Evolutionary conservation across 768 basidiomycete genomes (phyloP), one percentile per base, ranked within the genome.

Genomic region (Pleurotus giganteus): DNA sequence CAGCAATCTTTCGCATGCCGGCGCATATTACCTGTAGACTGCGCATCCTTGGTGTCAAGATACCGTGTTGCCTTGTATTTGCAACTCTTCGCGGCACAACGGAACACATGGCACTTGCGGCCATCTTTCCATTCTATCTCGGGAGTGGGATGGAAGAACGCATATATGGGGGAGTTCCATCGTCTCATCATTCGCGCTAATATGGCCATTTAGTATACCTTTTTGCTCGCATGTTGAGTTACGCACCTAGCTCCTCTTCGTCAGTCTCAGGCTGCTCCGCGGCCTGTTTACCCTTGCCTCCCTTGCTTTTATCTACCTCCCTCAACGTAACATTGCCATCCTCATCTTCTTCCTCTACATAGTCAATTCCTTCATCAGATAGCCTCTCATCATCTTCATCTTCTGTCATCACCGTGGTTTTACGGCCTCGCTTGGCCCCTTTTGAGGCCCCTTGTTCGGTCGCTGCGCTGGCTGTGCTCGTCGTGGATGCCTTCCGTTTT

Each of bases 1-100:
- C 65, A 71, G 63, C 73, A 73, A 0, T n/a, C 27, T 4, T 55
- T 56, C 0, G 59, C 65, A 58, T 73, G 65, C 36, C 60, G 60
- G n/a, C 53, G 44, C 36, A 69, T 51, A 59, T 72, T 72, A 11
- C 65, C 55, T 0, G 70, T 74, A 2, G 61, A 67, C 9, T 46
- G 45, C 0, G 53, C 42, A 54, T 70, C 68, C 4, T 28, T 57
- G 7, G 45, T 66, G 39, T 69, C 64, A 3, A 66, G 58, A 31
- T 63, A 70, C 2, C 61, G 36, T 0, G 55, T 56, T 3, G 65
- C 36, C 0, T 4, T 32, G 0, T 39, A 31, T 17, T 61, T 60
- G 43, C 68, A 69, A 8, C 39, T 32, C n/a, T 56, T 42, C 4
- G 56, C 60, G 21, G 42, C 23, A 44, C 69, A 71, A 5, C 56